phyloP scores from a whole-genome alignment of 75 land plant species.

The Cryptomeria japonica region DNA sequence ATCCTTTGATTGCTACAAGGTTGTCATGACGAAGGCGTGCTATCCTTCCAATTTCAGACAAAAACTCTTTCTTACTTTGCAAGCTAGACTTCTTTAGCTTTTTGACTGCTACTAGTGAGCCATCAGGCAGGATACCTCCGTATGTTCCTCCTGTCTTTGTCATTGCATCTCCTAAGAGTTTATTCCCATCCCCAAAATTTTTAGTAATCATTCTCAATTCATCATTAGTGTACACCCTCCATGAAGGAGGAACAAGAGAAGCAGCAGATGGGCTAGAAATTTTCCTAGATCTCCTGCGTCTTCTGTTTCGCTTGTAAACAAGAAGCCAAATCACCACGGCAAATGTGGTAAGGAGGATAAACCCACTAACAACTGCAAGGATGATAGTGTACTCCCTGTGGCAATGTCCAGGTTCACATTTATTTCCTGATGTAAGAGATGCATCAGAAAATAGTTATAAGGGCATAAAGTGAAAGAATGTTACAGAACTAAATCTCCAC shows the following conservation, averaged over 20 bases:
- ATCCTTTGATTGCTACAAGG: constrained; percentile 80
- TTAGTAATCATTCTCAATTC: constrained; percentile 80
- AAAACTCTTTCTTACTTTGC: constrained; percentile 83
- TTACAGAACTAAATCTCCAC: not conserved
- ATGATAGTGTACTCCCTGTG: constrained; percentile 83
- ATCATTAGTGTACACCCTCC: constrained; percentile 72
- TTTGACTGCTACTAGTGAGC: constrained; percentile 81
- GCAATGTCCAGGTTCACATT: constrained; percentile 51
- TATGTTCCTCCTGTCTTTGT: constrained; percentile 81
- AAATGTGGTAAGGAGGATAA: constrained; percentile 66
- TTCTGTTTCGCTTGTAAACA: constrained; percentile 67
- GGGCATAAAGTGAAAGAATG: not conserved
- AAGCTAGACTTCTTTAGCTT: constrained; percentile 70
- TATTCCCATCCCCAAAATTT: constrained; percentile 84
- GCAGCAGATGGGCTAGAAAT: constrained; percentile 55
- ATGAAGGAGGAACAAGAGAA: constrained; percentile 71
- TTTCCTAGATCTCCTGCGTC: constrained; percentile 57
- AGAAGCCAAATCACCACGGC: constrained; percentile 85
- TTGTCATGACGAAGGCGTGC: constrained; percentile 90
- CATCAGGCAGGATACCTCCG: constrained; percentile 77
- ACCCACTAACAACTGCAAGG: constrained; percentile 80
- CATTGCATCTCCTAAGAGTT: constrained; percentile 70
- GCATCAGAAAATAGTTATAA: not conserved
- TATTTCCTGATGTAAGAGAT: constrained; percentile 39
- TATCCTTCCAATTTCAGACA: constrained; percentile 76